phyloP scores from a whole-genome alignment of 164 flowering plant genomes.

The Berberis vulgaris region DNA sequence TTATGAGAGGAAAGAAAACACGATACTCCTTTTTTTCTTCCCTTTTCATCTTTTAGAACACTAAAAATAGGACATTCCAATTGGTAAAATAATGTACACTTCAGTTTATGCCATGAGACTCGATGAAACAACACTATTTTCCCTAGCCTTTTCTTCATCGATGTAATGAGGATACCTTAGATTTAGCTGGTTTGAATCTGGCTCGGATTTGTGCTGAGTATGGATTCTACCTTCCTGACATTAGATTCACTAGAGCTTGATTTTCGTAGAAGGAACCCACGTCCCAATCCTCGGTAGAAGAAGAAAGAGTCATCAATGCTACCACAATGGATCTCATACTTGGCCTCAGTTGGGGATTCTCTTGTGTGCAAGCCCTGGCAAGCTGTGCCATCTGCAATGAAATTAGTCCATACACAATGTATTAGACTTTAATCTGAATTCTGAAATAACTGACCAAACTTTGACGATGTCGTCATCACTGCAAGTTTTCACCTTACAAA shows the following conservation, averaged over 20 bases:
- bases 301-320: constrained; percentile 74
- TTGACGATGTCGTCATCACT: neutral
- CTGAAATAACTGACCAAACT: neutral
- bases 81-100: too few relatives aligned
- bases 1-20: too few relatives aligned
- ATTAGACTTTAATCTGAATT: neutral
- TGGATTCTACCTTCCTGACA: constrained; percentile 59
- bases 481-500: constrained; percentile 39
- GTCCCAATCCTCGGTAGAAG: constrained; percentile 72
- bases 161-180: too few relatives aligned
- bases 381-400: constrained; percentile 58
- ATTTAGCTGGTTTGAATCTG: too few relatives aligned
- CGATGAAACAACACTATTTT: too few relatives aligned
- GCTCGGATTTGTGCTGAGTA: neutral
- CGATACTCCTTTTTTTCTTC: too few relatives aligned
- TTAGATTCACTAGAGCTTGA: constrained; percentile 52
- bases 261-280: constrained; percentile 68
- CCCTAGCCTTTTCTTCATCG: too few relatives aligned
- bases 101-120: too few relatives aligned
- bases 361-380: constrained; percentile 78
- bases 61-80: too few relatives aligned
- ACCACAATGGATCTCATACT: constrained; percentile 84
- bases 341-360: constrained; percentile 70
- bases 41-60: too few relatives aligned
- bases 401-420: neutral